Conservation (phyloP, 2,329 filamentous ascomycete genomes). For the Cercospora citrullina region DNA sequence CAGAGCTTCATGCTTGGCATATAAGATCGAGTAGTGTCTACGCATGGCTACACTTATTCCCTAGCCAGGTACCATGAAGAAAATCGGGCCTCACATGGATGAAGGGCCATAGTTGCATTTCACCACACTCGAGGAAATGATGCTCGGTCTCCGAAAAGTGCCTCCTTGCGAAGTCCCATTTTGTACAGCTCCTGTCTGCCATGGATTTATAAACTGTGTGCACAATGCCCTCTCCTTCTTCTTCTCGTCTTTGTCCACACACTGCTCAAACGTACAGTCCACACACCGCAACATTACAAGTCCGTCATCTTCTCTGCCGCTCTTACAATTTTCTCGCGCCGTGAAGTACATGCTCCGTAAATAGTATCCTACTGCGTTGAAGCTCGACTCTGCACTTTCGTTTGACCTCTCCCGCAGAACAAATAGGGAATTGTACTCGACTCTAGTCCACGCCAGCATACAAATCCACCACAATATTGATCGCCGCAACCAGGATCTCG, state of each 20-base stretch:
- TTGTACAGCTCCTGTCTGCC: background rate
- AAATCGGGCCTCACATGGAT: background rate
- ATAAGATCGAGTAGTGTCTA: too few species aligned
- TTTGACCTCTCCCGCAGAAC: background rate
- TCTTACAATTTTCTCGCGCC: background rate
- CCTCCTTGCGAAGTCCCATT: background rate
- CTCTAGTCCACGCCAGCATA: slow-evolving; percentile 58
- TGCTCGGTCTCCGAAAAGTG: background rate
- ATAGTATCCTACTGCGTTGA: background rate
- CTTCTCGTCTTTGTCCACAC: background rate
- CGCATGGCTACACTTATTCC: background rate
- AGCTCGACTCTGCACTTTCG: background rate
- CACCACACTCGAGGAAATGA: background rate
- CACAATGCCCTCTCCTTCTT: background rate
- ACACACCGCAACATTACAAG: background rate
- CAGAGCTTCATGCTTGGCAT: background rate
- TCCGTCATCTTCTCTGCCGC: background rate
- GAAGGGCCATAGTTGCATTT: background rate
- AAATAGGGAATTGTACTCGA: background rate
- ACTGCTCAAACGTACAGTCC: background rate
- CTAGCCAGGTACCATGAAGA: background rate
- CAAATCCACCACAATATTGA: slow-evolving; percentile 94
- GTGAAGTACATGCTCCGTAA: background rate
- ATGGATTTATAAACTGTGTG: background rate
- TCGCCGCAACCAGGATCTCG: slow-evolving; percentile 79